Evolutionary conservation across 768 basidiomycete species (phyloP).

Genomic region (Infundibulicybe gibba): DNA sequence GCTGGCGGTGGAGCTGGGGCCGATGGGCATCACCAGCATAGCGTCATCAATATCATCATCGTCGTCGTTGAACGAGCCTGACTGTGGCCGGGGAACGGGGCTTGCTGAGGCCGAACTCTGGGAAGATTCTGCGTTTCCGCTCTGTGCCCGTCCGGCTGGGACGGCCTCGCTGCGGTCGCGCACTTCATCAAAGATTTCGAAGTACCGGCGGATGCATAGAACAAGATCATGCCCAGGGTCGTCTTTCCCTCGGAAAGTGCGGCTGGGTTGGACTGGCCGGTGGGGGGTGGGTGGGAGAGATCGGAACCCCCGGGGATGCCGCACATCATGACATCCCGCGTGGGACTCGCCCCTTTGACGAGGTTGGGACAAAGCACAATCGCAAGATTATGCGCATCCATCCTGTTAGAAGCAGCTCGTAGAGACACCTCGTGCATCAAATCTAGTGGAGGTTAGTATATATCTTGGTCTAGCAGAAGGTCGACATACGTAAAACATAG

Average conservation of each 20-base stretch:
- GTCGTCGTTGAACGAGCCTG: constrained; percentile 38
- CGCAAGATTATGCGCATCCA: constrained; percentile 83
- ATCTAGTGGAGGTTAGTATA: constrained; percentile 37
- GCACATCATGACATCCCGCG: constrained; percentile 75
- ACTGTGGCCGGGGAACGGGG: constrained; percentile 10
- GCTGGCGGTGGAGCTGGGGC: constrained; percentile 26
- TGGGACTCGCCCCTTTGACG: constrained; percentile 62
- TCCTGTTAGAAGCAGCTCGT: constrained; percentile 61
- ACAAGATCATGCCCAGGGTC: constrained; percentile 71
- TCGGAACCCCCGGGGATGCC: constrained; percentile 49
- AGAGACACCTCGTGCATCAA: constrained; percentile 77
- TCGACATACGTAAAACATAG: constrained; percentile 55
- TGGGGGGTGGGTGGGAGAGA: neutral
- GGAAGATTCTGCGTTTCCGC: constrained; percentile 4
- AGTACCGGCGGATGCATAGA: constrained; percentile 79
- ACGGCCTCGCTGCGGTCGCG: constrained; percentile 65
- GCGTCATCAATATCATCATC: constrained; percentile 77
- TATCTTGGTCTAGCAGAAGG: neutral
- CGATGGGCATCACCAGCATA: constrained; percentile 72
- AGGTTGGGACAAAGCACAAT: constrained; percentile 81
- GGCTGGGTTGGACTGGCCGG: constrained; percentile 14
- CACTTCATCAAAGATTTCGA: constrained; percentile 84
- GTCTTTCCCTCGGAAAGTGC: constrained; percentile 42
- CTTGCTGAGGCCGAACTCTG: constrained; percentile 11
- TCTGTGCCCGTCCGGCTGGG: constrained; percentile 21